Evolutionary conservation across 257 asterid species (phyloP), one percentile per base, ranked within the genome.

Genomic region (Parsonsia alboflavescens): DNA sequence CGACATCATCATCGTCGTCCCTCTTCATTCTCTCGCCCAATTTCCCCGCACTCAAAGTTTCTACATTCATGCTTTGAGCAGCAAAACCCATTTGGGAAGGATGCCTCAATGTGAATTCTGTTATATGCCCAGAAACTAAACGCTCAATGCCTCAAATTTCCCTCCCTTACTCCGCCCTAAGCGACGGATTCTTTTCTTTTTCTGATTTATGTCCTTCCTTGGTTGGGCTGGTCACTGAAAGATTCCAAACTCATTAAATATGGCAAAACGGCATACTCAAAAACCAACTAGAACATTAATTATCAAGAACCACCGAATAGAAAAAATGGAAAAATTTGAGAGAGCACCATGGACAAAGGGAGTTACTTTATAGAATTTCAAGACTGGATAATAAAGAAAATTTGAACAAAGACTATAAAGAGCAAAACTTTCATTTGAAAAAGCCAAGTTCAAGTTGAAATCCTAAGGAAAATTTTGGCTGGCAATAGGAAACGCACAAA

Each of bases 1-100:
- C 89, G 62, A 76, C 92, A 72, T 76, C 87, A 41, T 80, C 90
- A 71, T 79, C 93, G 48, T 82, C 89, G 42, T 79, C 90, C 76
- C 74, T 75, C 66, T 82, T 81, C 45, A 75, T 76, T 74, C 75
- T 85, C 61, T 84, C 85, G 78, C 82, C 89, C 16, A 91, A 84
- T 70, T 70, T 82, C 67, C 84, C 82, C 73, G 61, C 77, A 74
- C 69, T 83, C 81, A 77, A 6, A 67, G 57, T 17, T 49, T 75
- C 86, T 78, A 82, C 77, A 36, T 74, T 78, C 64, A 88, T 61
- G 59, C 77, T 78, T 58, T 81, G 83, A 80, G 85, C 81, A 77
- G 76, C 78, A 61, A 86, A 49, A 72, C 96, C 88, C 96, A 88
- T 93, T 59, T 75, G 71, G 73, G 71, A 74, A 79, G 78, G 75